A percentile compares a stretch with the other conserved stretches of the same genome.
Evolutionary conservation across 768 basidiomycete species (phyloP).

Genomic region (Phaeolepiota aurea): DNA sequence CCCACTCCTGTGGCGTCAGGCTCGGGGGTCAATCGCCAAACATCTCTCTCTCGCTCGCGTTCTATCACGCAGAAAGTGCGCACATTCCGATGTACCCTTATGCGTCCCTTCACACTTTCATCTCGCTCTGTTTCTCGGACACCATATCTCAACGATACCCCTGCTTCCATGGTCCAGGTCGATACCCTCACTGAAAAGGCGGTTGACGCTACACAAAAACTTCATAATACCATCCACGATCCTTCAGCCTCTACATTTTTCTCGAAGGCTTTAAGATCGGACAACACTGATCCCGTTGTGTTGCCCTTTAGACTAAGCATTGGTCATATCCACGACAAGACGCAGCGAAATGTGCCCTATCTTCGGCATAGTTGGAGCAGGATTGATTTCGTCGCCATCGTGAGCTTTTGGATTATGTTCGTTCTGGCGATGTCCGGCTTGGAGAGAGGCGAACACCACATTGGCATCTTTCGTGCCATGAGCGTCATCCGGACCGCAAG

Average conservation of each 20-base stretch:
- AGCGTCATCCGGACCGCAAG: conserved; percentile 79
- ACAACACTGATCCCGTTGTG: conserved; percentile 33
- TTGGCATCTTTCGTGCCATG: conserved; percentile 84
- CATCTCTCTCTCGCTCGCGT: conserved; percentile 33
- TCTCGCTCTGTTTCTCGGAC: conserved; percentile 15
- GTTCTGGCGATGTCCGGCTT: conserved; percentile 54
- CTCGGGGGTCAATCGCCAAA: conserved; percentile 19
- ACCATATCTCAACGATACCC: conserved; percentile 15
- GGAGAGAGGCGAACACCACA: conserved; percentile 62
- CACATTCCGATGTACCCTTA: conserved; percentile 34
- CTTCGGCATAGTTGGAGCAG: conserved; percentile 89
- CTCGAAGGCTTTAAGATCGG: conserved; percentile 38
- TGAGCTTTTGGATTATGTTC: conserved; percentile 85
- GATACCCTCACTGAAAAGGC: conserved; percentile 1
- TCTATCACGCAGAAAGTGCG: conserved; percentile 39
- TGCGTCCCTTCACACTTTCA: conserved; percentile 47
- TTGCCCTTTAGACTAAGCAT: conserved; percentile 60
- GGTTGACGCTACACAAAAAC: conserved; percentile 17
- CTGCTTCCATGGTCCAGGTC: conserved; percentile 6
- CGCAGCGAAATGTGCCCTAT: conserved; percentile 72
- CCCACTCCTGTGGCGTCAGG: conserved; percentile 18
- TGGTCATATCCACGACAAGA: conserved; percentile 43
- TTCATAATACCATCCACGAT: conserved; percentile 33
- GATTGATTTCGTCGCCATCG: conserved; percentile 81
- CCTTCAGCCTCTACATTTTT: conserved; percentile 41